Conservation (phyloP, 2,329 filamentous ascomycete species). For the Westerdykella sp. region DNA sequence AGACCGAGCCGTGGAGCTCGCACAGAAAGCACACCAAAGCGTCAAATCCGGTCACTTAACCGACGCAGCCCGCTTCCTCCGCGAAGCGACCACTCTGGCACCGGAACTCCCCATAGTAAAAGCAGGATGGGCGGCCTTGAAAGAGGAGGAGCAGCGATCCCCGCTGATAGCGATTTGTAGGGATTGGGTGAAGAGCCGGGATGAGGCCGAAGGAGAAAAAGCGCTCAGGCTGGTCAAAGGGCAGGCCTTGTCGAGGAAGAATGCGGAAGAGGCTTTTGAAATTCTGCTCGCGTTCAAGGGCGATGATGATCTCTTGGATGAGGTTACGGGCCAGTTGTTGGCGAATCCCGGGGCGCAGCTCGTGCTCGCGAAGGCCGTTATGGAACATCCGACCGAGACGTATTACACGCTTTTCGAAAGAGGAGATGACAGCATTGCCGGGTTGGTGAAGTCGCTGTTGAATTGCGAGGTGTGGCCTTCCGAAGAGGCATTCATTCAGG, state of each 20-base stretch:
- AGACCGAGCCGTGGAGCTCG: constrained; percentile 27
- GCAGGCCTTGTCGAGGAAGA: constrained; percentile 30
- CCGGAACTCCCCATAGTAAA: constrained; percentile 38
- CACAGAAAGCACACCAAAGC: constrained; percentile 22
- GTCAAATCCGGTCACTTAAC: constrained; percentile 30
- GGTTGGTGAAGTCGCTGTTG: constrained; percentile 38
- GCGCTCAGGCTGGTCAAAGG: constrained; percentile 27
- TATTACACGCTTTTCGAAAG: constrained; percentile 42
- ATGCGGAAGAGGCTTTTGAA: constrained; percentile 37
- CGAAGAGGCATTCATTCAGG: constrained; percentile 41
- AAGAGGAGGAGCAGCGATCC: constrained; percentile 33
- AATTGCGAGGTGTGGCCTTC: constrained; percentile 39
- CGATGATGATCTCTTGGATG: constrained; percentile 39
- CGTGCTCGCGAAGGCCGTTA: constrained; percentile 35
- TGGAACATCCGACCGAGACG: constrained; percentile 36
- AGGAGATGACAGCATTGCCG: constrained; percentile 43
- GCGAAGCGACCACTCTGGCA: constrained; percentile 41
- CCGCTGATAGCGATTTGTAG: constrained; percentile 31
- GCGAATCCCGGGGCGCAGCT: constrained; percentile 34
- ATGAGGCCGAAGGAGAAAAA: constrained; percentile 39
- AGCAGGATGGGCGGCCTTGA: constrained; percentile 37
- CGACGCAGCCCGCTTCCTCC: constrained; percentile 38
- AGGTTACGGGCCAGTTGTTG: constrained; percentile 36
- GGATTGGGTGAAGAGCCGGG: constrained; percentile 29
- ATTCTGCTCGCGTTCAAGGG: constrained; percentile 39